Base-by-base conservation (phyloP, 805 yeast genomes). In the Suhomyces canberraensis region DNA sequence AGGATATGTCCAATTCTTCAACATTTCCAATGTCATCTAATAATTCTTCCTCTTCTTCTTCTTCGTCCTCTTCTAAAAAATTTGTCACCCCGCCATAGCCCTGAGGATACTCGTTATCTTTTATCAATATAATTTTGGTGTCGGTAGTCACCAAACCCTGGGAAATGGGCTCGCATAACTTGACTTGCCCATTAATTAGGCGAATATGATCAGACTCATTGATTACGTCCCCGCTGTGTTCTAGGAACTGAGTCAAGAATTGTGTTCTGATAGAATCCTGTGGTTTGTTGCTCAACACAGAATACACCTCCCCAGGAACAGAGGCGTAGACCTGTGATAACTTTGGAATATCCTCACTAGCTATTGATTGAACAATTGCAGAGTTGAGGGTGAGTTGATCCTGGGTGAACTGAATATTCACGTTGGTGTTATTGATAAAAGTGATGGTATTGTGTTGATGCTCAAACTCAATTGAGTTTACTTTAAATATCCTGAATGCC, bases 91-190 rank as follows among this genome's bases (percentile, higher is more conserved):
- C 36, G 4, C 25, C 36, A 15, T 17, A 9, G 14, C 14, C 32
- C 43, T 30, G 18, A 8, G 26, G 16, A 34, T 27, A 34, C 2
- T 56, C 51, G 8, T 47, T 32, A 11, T 37, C 38, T 40, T 69
- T 73, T 13, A 80, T 73, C 20, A 84, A 58, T 2, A 79, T 71
- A 2, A 86, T 59, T n/a, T 64, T 64, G 0, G 91, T 79, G 1
- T 58, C 55, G 1, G 45, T 38, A 15, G 61, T 55, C 1, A 83
- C 48, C 5, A 54, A 45, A 1, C 95, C 95, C 52, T 85, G 95
- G 28, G 73, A 76, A 2, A 77, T 69, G 0, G 95, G 95, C 47
- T 85, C 95, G 53, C 88, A 77, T 16, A 80, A 69, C 3, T 75
- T 47, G 3, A 86, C 71, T 5, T 51, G 49, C 15, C 84, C 84